Evolutionary conservation across 2,329 filamentous ascomycete species (phyloP).

Genomic region (Trichoderma atrobrunneum): DNA sequence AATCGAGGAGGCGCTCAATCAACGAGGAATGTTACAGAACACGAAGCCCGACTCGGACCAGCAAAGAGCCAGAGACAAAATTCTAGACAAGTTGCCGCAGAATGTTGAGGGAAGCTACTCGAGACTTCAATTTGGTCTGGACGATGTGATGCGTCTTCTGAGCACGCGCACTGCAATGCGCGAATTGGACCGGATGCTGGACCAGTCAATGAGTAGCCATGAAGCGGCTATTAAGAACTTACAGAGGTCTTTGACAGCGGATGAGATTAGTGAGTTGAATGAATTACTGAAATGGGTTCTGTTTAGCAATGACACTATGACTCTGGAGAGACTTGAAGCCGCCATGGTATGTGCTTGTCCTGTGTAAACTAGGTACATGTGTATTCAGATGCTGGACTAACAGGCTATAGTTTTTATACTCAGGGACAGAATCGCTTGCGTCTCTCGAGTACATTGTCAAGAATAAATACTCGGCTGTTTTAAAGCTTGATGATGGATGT

Average conservation of each 20-base stretch:
- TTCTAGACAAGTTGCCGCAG: background rate
- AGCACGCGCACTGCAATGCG: background rate
- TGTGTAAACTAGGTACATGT: background rate
- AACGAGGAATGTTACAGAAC: background rate
- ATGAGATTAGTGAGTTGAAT: background rate
- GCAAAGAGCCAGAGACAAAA: background rate
- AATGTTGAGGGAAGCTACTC: conserved; percentile 3
- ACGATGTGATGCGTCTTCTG: background rate
- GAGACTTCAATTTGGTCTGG: background rate
- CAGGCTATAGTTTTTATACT: background rate
- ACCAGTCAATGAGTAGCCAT: conserved; percentile 3
- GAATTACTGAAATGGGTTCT: background rate
- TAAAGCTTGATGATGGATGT: background rate
- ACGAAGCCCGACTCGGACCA: background rate
- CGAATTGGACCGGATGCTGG: background rate
- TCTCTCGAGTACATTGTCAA: background rate
- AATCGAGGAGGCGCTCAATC: background rate
- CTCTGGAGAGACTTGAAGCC: background rate
- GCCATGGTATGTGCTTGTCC: background rate
- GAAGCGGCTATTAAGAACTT: background rate
- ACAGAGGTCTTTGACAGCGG: background rate
- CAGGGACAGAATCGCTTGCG: background rate
- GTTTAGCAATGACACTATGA: background rate
- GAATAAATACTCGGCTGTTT: background rate
- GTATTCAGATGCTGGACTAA: background rate